Conservation (phyloP, 1,139 yeast genomes). For the Lodderomyces oxycetoniae region DNA sequence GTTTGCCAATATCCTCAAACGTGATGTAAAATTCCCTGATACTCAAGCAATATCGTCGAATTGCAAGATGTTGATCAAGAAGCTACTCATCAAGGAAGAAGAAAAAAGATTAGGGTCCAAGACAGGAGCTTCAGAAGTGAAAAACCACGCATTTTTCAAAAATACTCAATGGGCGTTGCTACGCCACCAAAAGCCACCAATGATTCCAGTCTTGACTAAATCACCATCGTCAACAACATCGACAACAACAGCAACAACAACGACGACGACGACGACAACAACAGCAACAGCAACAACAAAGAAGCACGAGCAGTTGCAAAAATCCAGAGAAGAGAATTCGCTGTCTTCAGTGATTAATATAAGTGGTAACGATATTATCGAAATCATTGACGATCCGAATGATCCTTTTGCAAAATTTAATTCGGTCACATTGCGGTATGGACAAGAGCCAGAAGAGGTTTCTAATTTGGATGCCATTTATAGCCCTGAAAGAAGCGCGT, state of each 20-base stretch:
- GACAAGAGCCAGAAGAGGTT: constrained; percentile 29
- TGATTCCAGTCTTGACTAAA: constrained; percentile 81
- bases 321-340: no score
- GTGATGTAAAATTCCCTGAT: constrained; percentile 72
- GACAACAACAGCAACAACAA: not conserved
- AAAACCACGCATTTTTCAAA: constrained; percentile 85
- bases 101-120: constrained; percentile 81
- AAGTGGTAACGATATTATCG: constrained; percentile 11
- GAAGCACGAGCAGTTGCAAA: constrained; percentile 24
- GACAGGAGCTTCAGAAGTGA: constrained; percentile 92
- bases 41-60: constrained; percentile 55
- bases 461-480: not conserved
- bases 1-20: constrained; percentile 78
- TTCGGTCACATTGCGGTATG: constrained; percentile 84
- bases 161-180: constrained; percentile 91
- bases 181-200: constrained; percentile 89
- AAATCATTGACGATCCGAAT: constrained; percentile 25
- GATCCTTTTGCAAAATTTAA: constrained; percentile 89
- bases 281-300: constrained; percentile 25
- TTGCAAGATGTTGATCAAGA: constrained; percentile 76
- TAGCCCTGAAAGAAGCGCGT: constrained; percentile 20
- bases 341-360: no score
- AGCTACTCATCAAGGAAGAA: constrained; percentile 83
- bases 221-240: constrained; percentile 15
- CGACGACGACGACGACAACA: not conserved